A percentile compares a stretch with the other conserved stretches of the same genome.
These are phyloP conservation scores for Achlya hypogyna DNA, from an alignment of 352 stramenopile genomes.

Conservation along the genomic window DNA sequence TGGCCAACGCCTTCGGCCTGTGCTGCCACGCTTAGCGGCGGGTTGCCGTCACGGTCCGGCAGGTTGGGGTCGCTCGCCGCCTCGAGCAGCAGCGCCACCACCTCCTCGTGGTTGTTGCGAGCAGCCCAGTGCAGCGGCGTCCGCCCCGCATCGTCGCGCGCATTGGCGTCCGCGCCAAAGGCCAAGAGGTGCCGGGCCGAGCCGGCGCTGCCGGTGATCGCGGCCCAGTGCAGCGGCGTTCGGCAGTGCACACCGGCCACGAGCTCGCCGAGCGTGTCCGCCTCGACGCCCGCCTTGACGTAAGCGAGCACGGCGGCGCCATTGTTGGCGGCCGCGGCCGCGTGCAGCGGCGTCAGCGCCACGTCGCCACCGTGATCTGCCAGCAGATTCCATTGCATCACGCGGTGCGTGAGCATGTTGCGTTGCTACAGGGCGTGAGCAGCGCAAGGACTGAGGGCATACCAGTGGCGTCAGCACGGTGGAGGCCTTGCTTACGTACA, in stretches of 20 bases:
- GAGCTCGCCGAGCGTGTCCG: slow-evolving; percentile 49
- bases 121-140: slow-evolving; percentile 73
- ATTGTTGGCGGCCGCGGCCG: slow-evolving; percentile 51
- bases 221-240: slow-evolving; percentile 65
- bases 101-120: slow-evolving; percentile 44
- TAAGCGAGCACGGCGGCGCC: slow-evolving; percentile 32
- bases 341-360: slow-evolving; percentile 61
- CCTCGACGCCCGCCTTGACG: slow-evolving; percentile 29
- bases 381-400: slow-evolving; percentile 50
- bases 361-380: slow-evolving; percentile 62
- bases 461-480: slow-evolving; percentile 17
- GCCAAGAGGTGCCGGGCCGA: slow-evolving; percentile 34
- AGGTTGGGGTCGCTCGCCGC: slow-evolving; percentile 35
- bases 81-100: slow-evolving; percentile 43
- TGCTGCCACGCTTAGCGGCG: slow-evolving; percentile 55
- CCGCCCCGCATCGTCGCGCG: slow-evolving; percentile 43
- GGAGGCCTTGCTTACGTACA: slow-evolving; percentile 36
- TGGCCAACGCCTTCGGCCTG: slow-evolving; percentile 46
- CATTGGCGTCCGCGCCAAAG: slow-evolving; percentile 42
- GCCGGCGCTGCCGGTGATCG: slow-evolving; percentile 39
- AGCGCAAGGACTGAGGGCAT: background rate
- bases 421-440: slow-evolving; percentile 29
- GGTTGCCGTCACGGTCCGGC: slow-evolving; percentile 35
- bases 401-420: slow-evolving; percentile 51
- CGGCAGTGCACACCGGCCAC: slow-evolving; percentile 50